These are phyloP conservation scores for Endotrypanum monterogeii DNA, from an alignment of 208 protist genomes.

Conservation along the genomic window DNA sequence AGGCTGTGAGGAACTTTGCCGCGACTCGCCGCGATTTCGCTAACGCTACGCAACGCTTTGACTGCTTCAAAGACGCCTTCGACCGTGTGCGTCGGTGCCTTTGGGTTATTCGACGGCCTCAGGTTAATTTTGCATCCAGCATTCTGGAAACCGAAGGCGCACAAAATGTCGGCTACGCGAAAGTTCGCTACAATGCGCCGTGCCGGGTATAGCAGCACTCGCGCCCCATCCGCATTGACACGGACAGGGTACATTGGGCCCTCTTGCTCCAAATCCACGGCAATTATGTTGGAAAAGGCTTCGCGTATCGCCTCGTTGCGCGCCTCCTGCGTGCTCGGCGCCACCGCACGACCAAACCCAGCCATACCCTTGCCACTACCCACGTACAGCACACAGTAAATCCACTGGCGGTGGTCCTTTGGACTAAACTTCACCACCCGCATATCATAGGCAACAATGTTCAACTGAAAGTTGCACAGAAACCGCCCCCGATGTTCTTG, in stretches of 20 bases:
- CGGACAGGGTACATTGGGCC: conserved; percentile 93
- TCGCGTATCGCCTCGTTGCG: conserved; percentile 90
- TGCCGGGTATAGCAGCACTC: conserved; percentile 89
- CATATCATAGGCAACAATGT: conserved; percentile 93
- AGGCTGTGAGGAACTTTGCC: conserved; percentile 93
- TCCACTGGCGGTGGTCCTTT: conserved; percentile 93
- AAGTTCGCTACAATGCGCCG: conserved; percentile 92
- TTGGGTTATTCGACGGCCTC: conserved; percentile 79
- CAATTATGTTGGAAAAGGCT: conserved; percentile 92
- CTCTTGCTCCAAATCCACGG: conserved; percentile 93
- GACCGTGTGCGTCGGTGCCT: conserved; percentile 89
- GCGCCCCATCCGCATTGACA: conserved; percentile 89
- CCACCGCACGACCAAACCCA: conserved; percentile 88
- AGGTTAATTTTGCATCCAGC: conserved; percentile 89
- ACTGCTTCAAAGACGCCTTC: conserved; percentile 92
- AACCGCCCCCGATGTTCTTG: conserved; percentile 92
- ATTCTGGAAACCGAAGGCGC: conserved; percentile 94
- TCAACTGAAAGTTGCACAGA: conserved; percentile 94
- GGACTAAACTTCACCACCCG: conserved; percentile 93
- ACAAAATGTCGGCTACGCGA: conserved; percentile 91
- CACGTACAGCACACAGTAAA: conserved; percentile 92
- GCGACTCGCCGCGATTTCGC: conserved; percentile 91
- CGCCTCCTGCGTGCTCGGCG: conserved; percentile 89
- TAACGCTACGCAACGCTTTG: conserved; percentile 88
- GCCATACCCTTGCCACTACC: conserved; percentile 92